Percentiles rank a stretch among this genome's conserved stretches.
Evolutionary conservation across 2,329 filamentous ascomycete genomes (phyloP).

Genomic region (Sordariomycetes sp.): DNA sequence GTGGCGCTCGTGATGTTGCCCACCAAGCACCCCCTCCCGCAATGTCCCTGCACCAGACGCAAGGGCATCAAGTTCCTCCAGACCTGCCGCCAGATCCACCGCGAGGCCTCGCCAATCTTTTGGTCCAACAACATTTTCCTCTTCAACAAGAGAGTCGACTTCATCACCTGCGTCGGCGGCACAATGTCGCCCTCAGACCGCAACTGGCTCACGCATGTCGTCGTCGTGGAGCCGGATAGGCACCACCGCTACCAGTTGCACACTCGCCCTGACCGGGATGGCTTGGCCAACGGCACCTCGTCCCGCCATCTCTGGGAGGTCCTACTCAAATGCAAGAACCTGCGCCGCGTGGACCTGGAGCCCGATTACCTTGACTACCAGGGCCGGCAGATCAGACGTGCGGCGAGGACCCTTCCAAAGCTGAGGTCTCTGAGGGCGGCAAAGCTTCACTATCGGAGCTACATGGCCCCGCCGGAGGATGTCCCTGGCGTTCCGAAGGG

Average conservation of each 20-base stretch:
- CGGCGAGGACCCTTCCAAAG: background rate
- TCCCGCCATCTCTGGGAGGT: background rate
- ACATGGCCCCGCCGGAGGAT: background rate
- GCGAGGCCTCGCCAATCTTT: background rate
- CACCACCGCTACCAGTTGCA: background rate
- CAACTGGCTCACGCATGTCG: background rate
- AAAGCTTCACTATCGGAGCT: background rate
- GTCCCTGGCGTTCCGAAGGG: too few species aligned
- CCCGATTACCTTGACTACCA: background rate
- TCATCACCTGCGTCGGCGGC: background rate
- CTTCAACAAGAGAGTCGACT: background rate
- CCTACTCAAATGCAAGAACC: background rate
- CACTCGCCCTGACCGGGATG: background rate
- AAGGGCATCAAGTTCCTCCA: background rate
- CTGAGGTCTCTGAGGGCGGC: background rate
- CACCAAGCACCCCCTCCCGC: background rate
- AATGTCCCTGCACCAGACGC: background rate
- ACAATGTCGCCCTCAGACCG: background rate
- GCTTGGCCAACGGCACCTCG: too few species aligned
- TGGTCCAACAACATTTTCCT: background rate
- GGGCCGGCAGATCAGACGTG: background rate
- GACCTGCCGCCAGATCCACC: background rate
- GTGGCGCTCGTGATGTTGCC: background rate
- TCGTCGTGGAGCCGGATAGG: background rate
- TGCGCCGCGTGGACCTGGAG: background rate